These are phyloP conservation scores for Epicoccum sorghinum DNA, from an alignment of 2,329 filamentous ascomycete species.

Conservation along the genomic window DNA sequence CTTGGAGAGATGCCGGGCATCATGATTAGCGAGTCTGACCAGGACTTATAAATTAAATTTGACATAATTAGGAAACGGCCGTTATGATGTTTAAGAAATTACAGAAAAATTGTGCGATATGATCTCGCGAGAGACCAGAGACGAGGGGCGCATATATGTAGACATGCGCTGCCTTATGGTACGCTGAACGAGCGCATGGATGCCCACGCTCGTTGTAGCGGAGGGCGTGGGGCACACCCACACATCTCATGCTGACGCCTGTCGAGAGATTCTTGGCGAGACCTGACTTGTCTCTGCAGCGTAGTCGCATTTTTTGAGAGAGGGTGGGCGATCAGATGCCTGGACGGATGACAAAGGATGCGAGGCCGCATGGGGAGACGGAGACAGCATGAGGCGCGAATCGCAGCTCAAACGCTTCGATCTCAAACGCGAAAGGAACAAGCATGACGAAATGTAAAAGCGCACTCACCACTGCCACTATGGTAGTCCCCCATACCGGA, in stretches of 20 bases:
- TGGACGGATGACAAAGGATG: constrained; percentile 25
- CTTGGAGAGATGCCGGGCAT: constrained; percentile 45
- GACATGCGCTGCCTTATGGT: constrained; percentile 19
- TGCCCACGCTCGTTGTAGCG: constrained; percentile 31
- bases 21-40: constrained; percentile 44
- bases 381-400: constrained; percentile 30
- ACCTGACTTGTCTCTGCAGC: constrained; percentile 40
- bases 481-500: constrained; percentile 40
- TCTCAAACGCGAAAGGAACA: constrained; percentile 38
- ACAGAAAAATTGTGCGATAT: constrained; percentile 33
- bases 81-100: constrained; percentile 35
- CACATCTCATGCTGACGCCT: constrained; percentile 33
- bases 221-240: constrained; percentile 32
- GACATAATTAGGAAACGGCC: constrained; percentile 14
- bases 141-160: constrained; percentile 45
- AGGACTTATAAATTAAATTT: constrained; percentile 39
- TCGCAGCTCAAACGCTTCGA: constrained; percentile 41
- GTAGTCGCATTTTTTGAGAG: constrained; percentile 19
- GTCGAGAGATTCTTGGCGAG: constrained; percentile 33
- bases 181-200: constrained; percentile 27
- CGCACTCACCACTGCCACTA: constrained; percentile 44
- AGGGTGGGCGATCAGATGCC: constrained; percentile 19
- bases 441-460: constrained; percentile 18
- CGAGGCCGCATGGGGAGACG: constrained; percentile 9
- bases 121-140: constrained; percentile 33